phyloP scores from a whole-genome alignment of 306 rosid species.

The Comarum palustre region DNA sequence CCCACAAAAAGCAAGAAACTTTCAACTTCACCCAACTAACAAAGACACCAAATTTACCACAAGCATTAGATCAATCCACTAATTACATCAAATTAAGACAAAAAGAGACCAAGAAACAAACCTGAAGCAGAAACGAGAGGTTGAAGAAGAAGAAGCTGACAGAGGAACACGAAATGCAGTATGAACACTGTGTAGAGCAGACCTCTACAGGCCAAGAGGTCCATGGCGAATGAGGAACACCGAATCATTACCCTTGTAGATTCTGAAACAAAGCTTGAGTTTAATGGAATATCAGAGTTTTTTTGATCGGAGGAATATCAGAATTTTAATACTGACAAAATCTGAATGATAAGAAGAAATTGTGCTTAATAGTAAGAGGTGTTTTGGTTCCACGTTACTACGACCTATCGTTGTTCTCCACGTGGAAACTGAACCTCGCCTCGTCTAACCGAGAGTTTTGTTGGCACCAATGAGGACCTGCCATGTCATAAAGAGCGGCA shows the following conservation, averaged over 20 bases:
- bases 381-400: constrained; percentile 47
- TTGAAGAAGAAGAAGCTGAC: constrained; percentile 79
- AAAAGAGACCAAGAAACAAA: constrained; percentile 27
- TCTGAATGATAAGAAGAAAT: background rate
- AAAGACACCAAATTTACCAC: background rate
- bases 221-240: constrained; percentile 42
- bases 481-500: constrained; percentile 15
- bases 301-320: too few relatives aligned
- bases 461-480: background rate
- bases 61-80: background rate
- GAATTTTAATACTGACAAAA: background rate
- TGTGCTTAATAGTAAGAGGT: background rate
- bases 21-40: constrained; percentile 6
- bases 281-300: too few relatives aligned
- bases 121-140: constrained; percentile 91
- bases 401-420: constrained; percentile 31
- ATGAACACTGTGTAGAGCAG: constrained; percentile 50
- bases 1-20: constrained; percentile 3
- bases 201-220: constrained; percentile 61
- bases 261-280: constrained; percentile 2
- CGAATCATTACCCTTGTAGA: constrained; percentile 25
- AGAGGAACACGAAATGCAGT: constrained; percentile 69
- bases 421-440: constrained; percentile 24
- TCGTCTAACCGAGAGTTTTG: background rate
- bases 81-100: background rate